These are phyloP conservation scores for Micractinium sp. DNA, from an alignment of 139 green algal species.

Conservation along the genomic window DNA sequence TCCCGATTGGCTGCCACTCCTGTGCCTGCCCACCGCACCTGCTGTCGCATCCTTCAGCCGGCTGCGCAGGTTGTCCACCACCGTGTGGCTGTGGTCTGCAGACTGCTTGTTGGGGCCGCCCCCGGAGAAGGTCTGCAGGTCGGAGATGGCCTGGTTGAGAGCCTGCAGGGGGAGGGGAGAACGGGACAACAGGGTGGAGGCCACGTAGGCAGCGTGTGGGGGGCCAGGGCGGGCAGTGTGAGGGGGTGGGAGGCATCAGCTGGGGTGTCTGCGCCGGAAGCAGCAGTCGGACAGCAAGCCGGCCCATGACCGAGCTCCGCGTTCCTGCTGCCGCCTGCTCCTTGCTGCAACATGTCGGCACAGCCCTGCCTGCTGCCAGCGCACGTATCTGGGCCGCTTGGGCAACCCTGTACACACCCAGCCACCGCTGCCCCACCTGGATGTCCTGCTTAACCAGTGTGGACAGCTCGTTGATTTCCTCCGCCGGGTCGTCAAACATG, in stretches of 20 bases:
- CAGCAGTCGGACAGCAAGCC: no score
- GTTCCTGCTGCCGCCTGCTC: neutral
- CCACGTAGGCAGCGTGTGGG: no score
- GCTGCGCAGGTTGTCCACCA: constrained; percentile 87
- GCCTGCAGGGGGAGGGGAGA: neutral
- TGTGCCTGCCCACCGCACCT: neutral
- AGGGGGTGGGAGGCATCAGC: no score
- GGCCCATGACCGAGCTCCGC: neutral
- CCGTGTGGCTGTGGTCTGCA: constrained; percentile 84
- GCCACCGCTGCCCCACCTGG: constrained; percentile 71
- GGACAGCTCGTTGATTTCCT: constrained; percentile 92
- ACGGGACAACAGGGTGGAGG: neutral
- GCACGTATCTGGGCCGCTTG: neutral
- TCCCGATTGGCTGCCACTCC: no score
- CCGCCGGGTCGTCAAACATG: constrained; percentile 96
- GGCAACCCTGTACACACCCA: no score
- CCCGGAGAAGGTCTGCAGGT: constrained; percentile 53
- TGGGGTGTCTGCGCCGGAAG: no score
- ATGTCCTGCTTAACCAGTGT: constrained; percentile 94
- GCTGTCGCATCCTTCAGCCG: constrained; percentile 85
- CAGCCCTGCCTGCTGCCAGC: neutral
- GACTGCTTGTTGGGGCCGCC: constrained; percentile 82
- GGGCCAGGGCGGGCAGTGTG: no score
- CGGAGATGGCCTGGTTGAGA: constrained; percentile 34
- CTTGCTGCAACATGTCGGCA: no score